Base-by-base conservation (phyloP, 2,329 filamentous ascomycete species). In the Diaporthe eres region DNA sequence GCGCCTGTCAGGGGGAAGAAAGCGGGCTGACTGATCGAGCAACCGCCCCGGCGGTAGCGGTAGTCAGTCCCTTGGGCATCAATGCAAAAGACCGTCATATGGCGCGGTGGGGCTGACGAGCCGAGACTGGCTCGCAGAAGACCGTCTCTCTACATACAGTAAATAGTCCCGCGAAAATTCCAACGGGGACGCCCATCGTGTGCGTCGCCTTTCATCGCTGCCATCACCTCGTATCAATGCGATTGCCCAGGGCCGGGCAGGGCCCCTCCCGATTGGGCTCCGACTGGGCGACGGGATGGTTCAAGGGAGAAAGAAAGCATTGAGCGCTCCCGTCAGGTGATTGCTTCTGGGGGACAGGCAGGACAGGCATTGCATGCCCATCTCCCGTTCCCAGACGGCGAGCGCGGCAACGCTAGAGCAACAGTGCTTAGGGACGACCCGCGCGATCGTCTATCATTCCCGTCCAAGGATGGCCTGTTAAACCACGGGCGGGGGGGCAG, bases 381-480 rank as follows among this genome's bases (percentile, higher is more conserved):
- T 55, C 39, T 55, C 47, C 25, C n/a, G 44, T 72, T 49, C 57
- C 71, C 71, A 65, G 47, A 63, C 49, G 71, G 49, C 51, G 58
- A 49, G 57, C 74, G 72, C 76, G 76, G 74, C 74, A 75, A 53
- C 70, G 71, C 76, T 63, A 73, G 37, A 25, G 25, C 17, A 55
- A 12, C 34, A 51, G 37, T 61, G 58, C 19, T 47, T 53, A 71
- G 70, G 70, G 37, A 71, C 70, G 44, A 57, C 76, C 70, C 70
- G 75, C 28, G 22, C 67, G 75, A 70, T 75, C 60, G 39, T 57
- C 74, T 49, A 42, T 42, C 65, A 51, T 71, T 75, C 74, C 70
- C 76, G 76, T 73, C 76, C 76, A 65, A 77, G 74, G 76, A 74
- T 75, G 47, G 71, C 74, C 65, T 75, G 76, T 68, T 70, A 34